These are phyloP conservation scores for Botrytis pseudocinerea DNA, from an alignment of 2,329 filamentous ascomycete species.

Conservation along the genomic window DNA sequence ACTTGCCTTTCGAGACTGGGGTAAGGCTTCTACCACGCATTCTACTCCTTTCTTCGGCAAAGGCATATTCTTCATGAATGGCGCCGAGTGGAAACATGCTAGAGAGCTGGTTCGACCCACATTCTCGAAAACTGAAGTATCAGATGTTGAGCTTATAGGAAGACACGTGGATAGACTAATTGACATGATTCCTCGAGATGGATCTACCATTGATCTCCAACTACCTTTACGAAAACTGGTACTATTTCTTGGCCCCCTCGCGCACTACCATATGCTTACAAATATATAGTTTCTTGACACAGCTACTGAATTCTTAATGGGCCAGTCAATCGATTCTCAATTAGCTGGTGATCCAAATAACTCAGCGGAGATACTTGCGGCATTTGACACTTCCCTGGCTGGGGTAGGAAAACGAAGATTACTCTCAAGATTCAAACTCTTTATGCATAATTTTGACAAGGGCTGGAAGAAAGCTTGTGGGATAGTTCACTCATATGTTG, in stretches of 20 bases:
- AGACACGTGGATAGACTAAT: constrained; percentile 11
- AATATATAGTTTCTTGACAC: constrained; percentile 11
- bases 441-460: constrained; percentile 10
- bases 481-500: constrained; percentile 17
- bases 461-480: constrained; percentile 17
- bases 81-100: constrained; percentile 15
- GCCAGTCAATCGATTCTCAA: constrained; percentile 14
- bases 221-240: constrained; percentile 8
- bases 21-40: constrained; percentile 12
- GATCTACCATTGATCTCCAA: constrained; percentile 21
- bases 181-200: constrained; percentile 15
- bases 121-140: constrained; percentile 14
- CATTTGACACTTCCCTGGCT: neutral
- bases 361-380: constrained; percentile 2
- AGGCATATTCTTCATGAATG: constrained; percentile 17
- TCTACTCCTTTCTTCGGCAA: constrained; percentile 11
- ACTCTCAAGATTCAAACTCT: neutral
- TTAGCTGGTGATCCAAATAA: neutral
- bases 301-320: constrained; percentile 16
- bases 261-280: neutral
- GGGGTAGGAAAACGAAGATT: constrained; percentile 14
- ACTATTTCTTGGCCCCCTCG: neutral
- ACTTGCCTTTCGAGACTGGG: constrained; percentile 7
- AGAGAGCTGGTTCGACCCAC: constrained; percentile 15
- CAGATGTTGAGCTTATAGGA: constrained; percentile 17